Conservation (phyloP, 2,329 filamentous ascomycete genomes). For the Diaporthe aspalathi region DNA sequence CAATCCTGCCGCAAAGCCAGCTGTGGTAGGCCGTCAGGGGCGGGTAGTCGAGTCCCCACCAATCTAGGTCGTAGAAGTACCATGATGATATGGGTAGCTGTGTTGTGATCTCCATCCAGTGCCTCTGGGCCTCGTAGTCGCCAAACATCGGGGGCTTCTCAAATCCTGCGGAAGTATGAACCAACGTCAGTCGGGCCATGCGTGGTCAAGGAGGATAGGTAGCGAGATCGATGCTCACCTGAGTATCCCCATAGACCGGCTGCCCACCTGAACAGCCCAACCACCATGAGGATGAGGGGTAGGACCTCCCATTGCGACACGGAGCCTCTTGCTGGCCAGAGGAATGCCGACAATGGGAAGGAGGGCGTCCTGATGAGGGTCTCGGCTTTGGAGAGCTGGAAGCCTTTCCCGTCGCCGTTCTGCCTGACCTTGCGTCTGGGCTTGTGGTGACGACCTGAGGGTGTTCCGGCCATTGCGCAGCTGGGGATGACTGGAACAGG, state of each 20-base stretch:
- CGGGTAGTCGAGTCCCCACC: constrained; percentile 98
- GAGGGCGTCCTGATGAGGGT: constrained; percentile 70
- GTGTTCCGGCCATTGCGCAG: constrained; percentile 57
- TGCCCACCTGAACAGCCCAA: constrained; percentile 93
- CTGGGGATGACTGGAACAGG: not conserved
- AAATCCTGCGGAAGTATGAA: constrained; percentile 67
- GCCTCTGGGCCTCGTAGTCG: constrained; percentile 96
- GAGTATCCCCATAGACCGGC: constrained; percentile 96
- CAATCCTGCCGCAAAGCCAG: constrained; percentile 92
- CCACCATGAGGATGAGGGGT: constrained; percentile 87
- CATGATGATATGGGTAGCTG: constrained; percentile 91
- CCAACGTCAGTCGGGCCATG: constrained; percentile 3
- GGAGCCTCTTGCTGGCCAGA: constrained; percentile 89
- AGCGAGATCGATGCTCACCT: constrained; percentile 64
- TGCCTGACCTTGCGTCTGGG: constrained; percentile 69
- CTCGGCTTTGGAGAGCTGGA: constrained; percentile 51
- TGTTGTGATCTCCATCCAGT: constrained; percentile 98
- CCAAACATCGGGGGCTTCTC: constrained; percentile 89
- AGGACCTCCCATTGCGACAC: constrained; percentile 92
- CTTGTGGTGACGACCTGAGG: constrained; percentile 67
- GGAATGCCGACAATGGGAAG: constrained; percentile 92
- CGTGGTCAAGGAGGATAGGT: not conserved
- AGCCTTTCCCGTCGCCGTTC: constrained; percentile 52
- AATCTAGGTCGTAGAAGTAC: constrained; percentile 97
- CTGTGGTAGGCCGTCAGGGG: constrained; percentile 98